Evolutionary conservation across 2,329 filamentous ascomycete genomes (phyloP).

Genomic region (Dothistroma pini): DNA sequence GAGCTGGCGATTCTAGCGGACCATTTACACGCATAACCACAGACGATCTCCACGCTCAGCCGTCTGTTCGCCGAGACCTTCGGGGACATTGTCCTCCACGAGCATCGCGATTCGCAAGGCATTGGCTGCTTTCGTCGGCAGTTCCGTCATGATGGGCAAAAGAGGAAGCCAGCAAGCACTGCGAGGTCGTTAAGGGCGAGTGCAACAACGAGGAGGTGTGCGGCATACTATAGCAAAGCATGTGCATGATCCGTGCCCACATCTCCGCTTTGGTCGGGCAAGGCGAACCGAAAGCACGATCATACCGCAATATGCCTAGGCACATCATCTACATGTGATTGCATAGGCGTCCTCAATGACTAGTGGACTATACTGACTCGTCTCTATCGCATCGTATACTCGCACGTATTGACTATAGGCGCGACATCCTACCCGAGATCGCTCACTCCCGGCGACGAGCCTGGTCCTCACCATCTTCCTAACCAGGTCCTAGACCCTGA

Average conservation of each 20-base stretch:
- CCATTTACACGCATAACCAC: not conserved
- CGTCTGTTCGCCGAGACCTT: not conserved
- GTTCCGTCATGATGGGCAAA: too few species aligned
- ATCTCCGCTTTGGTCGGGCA: not conserved
- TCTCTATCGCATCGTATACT: not conserved
- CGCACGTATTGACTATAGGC: not conserved
- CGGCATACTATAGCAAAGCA: not conserved
- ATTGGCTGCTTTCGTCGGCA: too few species aligned
- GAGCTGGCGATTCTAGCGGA: too few species aligned
- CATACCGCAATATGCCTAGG: not conserved
- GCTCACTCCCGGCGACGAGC: too few species aligned
- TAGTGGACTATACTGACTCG: not conserved
- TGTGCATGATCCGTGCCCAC: not conserved
- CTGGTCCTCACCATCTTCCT: too few species aligned
- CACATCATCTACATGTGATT: not conserved
- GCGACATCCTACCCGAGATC: not conserved
- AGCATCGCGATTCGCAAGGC: too few species aligned
- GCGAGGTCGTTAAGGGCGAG: too few species aligned
- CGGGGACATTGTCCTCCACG: not conserved
- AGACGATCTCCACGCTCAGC: not conserved
- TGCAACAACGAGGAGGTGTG: not conserved
- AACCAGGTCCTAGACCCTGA: too few species aligned
- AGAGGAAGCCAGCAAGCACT: too few species aligned
- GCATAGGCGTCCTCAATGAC: not conserved
- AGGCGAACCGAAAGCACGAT: not conserved